These are phyloP conservation scores for Coniferiporia weirii DNA, from an alignment of 1,284 basidiomycete species.

Conservation along the genomic window DNA sequence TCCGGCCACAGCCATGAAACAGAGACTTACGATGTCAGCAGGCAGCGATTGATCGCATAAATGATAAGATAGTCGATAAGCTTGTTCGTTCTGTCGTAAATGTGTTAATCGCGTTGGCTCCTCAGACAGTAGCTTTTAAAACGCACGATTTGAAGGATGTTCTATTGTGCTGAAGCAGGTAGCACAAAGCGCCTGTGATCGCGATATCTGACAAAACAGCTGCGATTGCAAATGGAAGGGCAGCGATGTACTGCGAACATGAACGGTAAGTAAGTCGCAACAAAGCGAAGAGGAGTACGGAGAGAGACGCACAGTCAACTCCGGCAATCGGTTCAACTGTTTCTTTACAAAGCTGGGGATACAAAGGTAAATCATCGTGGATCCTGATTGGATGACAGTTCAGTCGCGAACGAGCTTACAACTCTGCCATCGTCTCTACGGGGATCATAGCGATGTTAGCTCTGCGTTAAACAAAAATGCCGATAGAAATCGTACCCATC, in stretches of 20 bases:
- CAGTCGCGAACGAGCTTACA: slow-evolving; percentile 4
- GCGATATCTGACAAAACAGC: slow-evolving; percentile 39
- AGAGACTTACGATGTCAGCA: slow-evolving; percentile 39
- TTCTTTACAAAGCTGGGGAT: slow-evolving; percentile 6
- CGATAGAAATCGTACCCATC: slow-evolving; percentile 29
- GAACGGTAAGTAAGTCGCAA: not conserved
- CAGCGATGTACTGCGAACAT: slow-evolving; percentile 21
- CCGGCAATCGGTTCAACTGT: slow-evolving; percentile 2
- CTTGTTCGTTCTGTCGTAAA: slow-evolving; percentile 32
- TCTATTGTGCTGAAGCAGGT: slow-evolving; percentile 33
- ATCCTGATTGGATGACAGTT: not conserved
- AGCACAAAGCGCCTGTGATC: slow-evolving; percentile 35
- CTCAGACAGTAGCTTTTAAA: not conserved
- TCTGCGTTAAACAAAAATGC: not conserved
- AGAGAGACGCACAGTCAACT: slow-evolving; percentile 11
- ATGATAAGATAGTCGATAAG: slow-evolving; percentile 39
- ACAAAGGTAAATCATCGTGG: not conserved
- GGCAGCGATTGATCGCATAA: slow-evolving; percentile 41
- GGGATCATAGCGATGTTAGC: slow-evolving; percentile 21
- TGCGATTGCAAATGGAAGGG: slow-evolving; percentile 34
- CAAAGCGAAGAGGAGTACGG: not conserved
- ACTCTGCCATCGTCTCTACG: slow-evolving; percentile 12
- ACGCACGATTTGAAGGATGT: slow-evolving; percentile 15
- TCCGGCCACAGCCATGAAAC: not conserved
- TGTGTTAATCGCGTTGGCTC: not conserved